These are phyloP conservation scores for Geoglossum glabrum DNA, from an alignment of 495 filamentous ascomycete genomes.

Conservation along the genomic window DNA sequence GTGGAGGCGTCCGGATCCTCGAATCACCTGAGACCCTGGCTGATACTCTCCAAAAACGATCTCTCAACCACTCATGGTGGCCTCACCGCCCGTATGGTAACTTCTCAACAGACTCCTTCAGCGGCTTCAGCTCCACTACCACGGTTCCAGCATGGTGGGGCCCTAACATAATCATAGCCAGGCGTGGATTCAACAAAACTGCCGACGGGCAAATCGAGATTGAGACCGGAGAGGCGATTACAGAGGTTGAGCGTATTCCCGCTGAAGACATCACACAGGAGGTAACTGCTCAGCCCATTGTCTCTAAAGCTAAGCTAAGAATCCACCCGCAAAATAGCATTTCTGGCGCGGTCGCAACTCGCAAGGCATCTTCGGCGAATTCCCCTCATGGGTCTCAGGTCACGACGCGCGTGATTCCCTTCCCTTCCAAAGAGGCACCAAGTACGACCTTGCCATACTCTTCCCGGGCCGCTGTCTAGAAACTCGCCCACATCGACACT, in stretches of 20 bases:
- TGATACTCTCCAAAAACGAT: not conserved
- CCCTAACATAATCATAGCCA: not conserved
- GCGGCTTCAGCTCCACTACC: not conserved
- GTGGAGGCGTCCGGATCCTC: not conserved
- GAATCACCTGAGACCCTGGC: not conserved
- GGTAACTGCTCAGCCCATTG: not conserved
- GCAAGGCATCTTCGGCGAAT: not conserved
- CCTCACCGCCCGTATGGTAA: not conserved
- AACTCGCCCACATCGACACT: not conserved
- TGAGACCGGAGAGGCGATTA: not conserved
- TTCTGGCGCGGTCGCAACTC: not conserved
- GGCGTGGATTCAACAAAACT: not conserved
- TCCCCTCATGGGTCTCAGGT: not conserved
- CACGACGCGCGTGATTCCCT: not conserved
- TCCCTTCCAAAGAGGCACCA: not conserved
- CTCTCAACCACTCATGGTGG: not conserved
- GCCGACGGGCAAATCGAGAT: not conserved
- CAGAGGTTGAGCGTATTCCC: not conserved
- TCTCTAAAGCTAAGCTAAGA: not conserved
- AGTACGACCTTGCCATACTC: not conserved
- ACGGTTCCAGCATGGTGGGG: not conserved
- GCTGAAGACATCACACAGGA: not conserved
- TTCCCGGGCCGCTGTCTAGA: not conserved
- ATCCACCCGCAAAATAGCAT: not conserved
- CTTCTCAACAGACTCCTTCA: not conserved